Conservation (phyloP, 805 yeast genomes). For the Starmerella apis region DNA sequence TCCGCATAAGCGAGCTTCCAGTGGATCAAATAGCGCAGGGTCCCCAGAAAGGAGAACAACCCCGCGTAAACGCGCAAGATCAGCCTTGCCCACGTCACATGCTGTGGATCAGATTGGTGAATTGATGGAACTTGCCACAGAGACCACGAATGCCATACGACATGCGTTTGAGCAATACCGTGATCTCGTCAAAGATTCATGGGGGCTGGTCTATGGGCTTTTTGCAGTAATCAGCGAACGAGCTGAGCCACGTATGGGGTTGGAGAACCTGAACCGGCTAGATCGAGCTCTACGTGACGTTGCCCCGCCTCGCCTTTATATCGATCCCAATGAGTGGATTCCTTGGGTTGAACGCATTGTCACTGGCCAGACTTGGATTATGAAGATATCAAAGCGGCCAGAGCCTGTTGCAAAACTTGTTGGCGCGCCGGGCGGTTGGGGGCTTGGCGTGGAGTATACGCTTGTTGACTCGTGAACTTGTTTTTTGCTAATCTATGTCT, state of each 20-base stretch:
- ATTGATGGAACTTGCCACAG: conserved; percentile 10
- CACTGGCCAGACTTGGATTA: conserved; percentile 32
- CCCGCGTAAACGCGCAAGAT: conserved; percentile 9
- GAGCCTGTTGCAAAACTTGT: conserved; percentile 19
- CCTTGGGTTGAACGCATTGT: conserved; percentile 30
- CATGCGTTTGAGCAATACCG: conserved; percentile 27
- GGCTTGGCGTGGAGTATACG: conserved; percentile 17
- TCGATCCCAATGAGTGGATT: conserved; percentile 29
- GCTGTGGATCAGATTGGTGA: conserved; percentile 11
- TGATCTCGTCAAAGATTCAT: conserved; percentile 30
- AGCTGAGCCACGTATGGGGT: conserved; percentile 27
- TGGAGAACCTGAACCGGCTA: conserved; percentile 12
- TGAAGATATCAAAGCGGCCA: conserved; percentile 22
- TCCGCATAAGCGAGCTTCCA: conserved; percentile 13
- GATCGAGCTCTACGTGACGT: conserved; percentile 11
- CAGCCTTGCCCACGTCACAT: conserved; percentile 10
- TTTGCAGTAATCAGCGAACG: conserved; percentile 26
- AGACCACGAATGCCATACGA: conserved; percentile 21
- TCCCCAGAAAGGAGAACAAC: conserved; percentile 10
- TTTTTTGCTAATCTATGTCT: neutral
- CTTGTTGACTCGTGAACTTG: neutral
- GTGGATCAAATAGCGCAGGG: neutral
- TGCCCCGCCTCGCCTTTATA: conserved; percentile 9
- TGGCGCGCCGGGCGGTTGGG: conserved; percentile 26
- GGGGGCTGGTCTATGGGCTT: conserved; percentile 32